Percentiles rank a stretch among this genome's conserved stretches.
phyloP scores from a whole-genome alignment of 768 basidiomycete genomes.

The Suillus decipiens region DNA sequence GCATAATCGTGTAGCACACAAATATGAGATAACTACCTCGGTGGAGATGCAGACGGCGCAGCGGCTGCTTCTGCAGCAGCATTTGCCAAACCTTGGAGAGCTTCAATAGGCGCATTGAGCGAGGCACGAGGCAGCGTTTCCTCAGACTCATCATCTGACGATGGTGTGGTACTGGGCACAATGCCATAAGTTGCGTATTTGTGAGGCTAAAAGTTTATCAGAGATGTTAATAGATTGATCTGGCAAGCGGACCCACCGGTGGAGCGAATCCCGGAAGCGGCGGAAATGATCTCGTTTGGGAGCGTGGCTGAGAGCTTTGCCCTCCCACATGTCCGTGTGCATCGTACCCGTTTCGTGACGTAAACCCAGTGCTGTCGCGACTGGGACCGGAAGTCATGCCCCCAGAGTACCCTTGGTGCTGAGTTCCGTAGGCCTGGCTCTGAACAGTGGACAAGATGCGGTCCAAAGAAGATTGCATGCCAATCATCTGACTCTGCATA shows the following conservation, averaged over 20 bases:
- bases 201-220: constrained; percentile 58
- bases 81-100: constrained; percentile 90
- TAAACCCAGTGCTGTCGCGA: constrained; percentile 32
- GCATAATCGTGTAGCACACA: neutral
- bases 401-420: constrained; percentile 22
- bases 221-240: constrained; percentile 20
- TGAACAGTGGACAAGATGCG: constrained; percentile 75
- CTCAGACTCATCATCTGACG: constrained; percentile 91
- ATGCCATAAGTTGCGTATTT: constrained; percentile 93
- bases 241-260: constrained; percentile 53
- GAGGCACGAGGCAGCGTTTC: constrained; percentile 83
- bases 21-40: constrained; percentile 45
- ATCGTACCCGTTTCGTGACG: constrained; percentile 35
- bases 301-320: constrained; percentile 31
- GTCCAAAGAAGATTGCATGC: constrained; percentile 88
- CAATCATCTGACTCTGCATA: constrained; percentile 94
- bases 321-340: constrained; percentile 31
- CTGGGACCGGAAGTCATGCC: constrained; percentile 21
- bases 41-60: constrained; percentile 63
- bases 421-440: constrained; percentile 37
- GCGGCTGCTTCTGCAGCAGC: constrained; percentile 94
- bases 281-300: constrained; percentile 59
- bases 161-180: constrained; percentile 77
- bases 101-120: constrained; percentile 91
- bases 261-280: constrained; percentile 91